phyloP scores from a whole-genome alignment of 2,329 filamentous ascomycete genomes.

The Pseudogymnoascus sp. region DNA sequence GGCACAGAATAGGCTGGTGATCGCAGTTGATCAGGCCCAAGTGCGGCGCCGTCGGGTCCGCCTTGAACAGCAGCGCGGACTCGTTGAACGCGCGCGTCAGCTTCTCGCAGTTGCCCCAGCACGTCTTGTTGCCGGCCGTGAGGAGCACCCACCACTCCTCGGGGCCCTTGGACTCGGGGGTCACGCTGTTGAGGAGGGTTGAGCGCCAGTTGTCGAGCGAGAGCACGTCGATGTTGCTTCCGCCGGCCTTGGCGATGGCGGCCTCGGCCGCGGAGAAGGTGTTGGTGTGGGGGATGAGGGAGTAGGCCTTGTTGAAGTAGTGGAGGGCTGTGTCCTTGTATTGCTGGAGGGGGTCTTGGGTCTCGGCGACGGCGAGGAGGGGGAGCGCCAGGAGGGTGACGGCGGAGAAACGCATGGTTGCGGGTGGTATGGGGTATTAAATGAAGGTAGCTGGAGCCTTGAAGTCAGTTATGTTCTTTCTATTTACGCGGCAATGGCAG shows the following conservation, averaged over 20 bases:
- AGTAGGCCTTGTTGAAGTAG: conserved; percentile 52
- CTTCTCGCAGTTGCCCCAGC: conserved; percentile 54
- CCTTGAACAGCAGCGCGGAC: conserved; percentile 54
- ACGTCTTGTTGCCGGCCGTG: conserved; percentile 71
- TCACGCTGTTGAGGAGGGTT: conserved; percentile 54
- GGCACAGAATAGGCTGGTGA: conserved; percentile 64
- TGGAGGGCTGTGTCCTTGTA: conserved; percentile 57
- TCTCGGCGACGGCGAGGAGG: conserved; percentile 44
- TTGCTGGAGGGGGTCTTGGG: conserved; percentile 42
- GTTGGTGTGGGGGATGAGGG: conserved; percentile 43
- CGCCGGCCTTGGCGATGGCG: conserved; percentile 42
- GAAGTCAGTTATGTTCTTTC: background rate
- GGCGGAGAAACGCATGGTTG: conserved; percentile 48
- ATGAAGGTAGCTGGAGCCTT: background rate
- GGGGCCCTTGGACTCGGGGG: conserved; percentile 49
- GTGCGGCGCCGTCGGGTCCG: conserved; percentile 53
- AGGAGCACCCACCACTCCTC: conserved; percentile 71
- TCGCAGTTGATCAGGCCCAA: conserved; percentile 68
- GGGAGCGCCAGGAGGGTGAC: conserved; percentile 46
- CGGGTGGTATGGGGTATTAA: background rate
- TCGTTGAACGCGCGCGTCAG: conserved; percentile 60
- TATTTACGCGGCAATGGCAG: background rate
- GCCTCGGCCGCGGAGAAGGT: conserved; percentile 34
- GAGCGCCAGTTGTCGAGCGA: conserved; percentile 64
- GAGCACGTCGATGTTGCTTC: conserved; percentile 46